Percentiles rank a stretch among this genome's conserved stretches.
Evolutionary conservation across 2,329 filamentous ascomycete species (phyloP).

Genomic region (Diaporthe vaccinii): DNA sequence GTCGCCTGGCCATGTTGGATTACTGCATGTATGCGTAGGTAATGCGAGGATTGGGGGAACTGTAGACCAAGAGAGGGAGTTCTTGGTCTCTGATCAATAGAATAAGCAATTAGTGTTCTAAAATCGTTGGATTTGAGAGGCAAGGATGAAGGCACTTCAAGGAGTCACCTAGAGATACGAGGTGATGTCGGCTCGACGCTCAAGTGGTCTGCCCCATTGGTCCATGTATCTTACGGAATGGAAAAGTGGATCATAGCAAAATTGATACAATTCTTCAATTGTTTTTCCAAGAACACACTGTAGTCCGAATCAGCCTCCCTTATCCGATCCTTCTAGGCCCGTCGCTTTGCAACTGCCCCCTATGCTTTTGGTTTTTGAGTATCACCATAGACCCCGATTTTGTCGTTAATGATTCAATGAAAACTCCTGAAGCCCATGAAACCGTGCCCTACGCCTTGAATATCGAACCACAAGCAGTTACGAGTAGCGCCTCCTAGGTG

Average conservation of each 20-base stretch:
- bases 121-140: no score
- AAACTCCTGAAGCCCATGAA: background rate
- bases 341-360: background rate
- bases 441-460: background rate
- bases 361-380: background rate
- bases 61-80: no score
- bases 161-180: no score
- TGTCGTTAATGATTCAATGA: background rate
- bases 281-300: background rate
- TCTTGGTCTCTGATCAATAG: no score
- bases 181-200: no score
- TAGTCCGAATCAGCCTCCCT: background rate
- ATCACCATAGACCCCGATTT: background rate
- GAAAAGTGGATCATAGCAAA: background rate
- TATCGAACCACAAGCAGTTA: background rate
- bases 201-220: background rate
- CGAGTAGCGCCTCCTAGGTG: conserved; percentile 10
- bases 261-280: background rate
- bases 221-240: background rate
- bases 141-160: no score
- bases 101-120: no score
- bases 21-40: no score
- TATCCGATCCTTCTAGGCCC: background rate
- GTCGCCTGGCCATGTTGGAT: no score
- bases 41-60: no score